These are phyloP conservation scores for Calendula officinalis DNA, from an alignment of 129 eudicot species.

Conservation along the genomic window DNA sequence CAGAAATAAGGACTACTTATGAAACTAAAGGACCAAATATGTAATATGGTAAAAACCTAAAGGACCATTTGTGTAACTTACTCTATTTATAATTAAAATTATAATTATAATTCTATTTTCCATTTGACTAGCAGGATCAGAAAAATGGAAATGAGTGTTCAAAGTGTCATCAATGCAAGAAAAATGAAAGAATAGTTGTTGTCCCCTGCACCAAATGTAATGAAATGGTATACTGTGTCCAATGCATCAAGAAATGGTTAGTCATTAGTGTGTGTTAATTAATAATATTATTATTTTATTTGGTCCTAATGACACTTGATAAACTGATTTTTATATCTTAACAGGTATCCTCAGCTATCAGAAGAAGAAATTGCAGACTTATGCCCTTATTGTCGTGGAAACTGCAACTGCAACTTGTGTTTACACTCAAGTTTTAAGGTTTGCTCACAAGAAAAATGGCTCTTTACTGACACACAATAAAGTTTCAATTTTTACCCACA, in stretches of 20 bases:
- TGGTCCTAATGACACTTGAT: constrained; percentile 4
- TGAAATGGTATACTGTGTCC: constrained; percentile 54
- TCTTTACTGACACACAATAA: too few relatives aligned
- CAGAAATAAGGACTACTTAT: too few relatives aligned
- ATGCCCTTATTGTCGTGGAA: constrained; percentile 42
- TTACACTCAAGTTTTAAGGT: constrained; percentile 33
- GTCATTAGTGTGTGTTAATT: not conserved
- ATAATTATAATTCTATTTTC: too few relatives aligned
- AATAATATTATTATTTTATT: constrained; percentile 9
- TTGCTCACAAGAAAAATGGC: not conserved
- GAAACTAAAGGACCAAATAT: too few relatives aligned
- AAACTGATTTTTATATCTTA: constrained; percentile 15
- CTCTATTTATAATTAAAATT: constrained; percentile 7
- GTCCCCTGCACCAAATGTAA: constrained; percentile 76
- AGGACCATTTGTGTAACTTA: too few relatives aligned
- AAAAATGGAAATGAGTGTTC: constrained; percentile 28
- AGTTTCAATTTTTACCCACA: too few relatives aligned
- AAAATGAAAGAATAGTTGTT: constrained; percentile 49
- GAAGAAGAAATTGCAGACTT: constrained; percentile 34
- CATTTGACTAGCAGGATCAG: constrained; percentile 26
- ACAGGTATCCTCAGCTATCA: constrained; percentile 39
- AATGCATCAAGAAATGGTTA: constrained; percentile 77
- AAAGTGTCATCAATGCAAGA: constrained; percentile 79
- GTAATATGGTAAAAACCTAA: too few relatives aligned
- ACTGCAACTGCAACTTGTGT: constrained; percentile 40